phyloP scores from a whole-genome alignment of 2,329 filamentous ascomycete species.

The Xylaria hypoxylon region DNA sequence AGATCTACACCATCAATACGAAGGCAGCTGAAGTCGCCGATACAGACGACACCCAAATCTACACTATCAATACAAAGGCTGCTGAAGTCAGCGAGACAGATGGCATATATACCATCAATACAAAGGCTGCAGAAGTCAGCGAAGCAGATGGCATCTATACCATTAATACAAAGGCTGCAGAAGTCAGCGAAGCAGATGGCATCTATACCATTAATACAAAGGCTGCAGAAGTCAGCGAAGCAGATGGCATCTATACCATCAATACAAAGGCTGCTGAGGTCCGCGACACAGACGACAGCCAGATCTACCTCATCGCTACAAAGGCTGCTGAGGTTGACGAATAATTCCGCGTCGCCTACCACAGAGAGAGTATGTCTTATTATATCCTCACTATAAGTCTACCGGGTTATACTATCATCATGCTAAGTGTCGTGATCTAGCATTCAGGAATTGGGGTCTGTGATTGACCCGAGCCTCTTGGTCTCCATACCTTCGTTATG shows the following conservation, averaged over 20 bases:
- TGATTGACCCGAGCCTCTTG: neutral
- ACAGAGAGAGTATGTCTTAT: neutral
- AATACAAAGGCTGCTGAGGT: neutral
- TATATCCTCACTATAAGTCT: neutral
- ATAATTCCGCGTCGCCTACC: neutral
- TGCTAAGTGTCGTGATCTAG: neutral
- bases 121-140: neutral
- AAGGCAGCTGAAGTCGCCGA: neutral
- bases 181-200: neutral
- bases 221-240: neutral
- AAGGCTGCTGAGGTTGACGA: slow-evolving; percentile 1
- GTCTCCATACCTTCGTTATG: neutral
- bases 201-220: slow-evolving; percentile 3
- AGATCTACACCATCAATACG: neutral
- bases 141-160: neutral
- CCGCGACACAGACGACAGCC: neutral
- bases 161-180: neutral
- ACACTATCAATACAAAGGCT: slow-evolving; percentile 1
- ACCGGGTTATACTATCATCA: neutral
- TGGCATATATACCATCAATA: neutral
- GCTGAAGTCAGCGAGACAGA: neutral
- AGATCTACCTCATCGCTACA: slow-evolving; percentile 9
- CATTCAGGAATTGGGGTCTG: neutral
- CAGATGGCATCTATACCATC: neutral
- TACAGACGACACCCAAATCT: neutral